phyloP scores from a whole-genome alignment of 1,284 basidiomycete species.

The Cryptococcus sp. region DNA sequence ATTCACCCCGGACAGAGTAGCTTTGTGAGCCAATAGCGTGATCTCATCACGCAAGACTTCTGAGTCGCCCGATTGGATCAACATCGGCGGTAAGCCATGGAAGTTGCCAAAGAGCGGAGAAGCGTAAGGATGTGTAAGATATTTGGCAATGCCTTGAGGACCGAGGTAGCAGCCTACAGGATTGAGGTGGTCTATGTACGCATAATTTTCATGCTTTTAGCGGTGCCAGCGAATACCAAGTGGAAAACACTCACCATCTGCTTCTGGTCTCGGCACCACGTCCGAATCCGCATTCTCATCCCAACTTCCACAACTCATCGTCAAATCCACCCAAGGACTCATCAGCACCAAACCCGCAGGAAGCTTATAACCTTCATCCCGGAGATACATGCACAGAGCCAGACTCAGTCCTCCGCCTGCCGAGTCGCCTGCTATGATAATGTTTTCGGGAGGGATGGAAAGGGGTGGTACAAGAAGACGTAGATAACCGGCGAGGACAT shows the following conservation, averaged over 20 bases:
- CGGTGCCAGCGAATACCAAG: background rate
- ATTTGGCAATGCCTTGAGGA: slow-evolving; percentile 71
- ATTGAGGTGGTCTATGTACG: slow-evolving; percentile 74
- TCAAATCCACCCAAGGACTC: slow-evolving; percentile 94
- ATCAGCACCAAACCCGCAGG: slow-evolving; percentile 81
- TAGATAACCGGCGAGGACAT: slow-evolving; percentile 83
- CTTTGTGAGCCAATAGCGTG: slow-evolving; percentile 91
- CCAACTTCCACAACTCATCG: slow-evolving; percentile 97
- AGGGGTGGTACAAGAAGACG: slow-evolving; percentile 80
- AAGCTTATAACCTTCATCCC: slow-evolving; percentile 77
- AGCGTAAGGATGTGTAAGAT: slow-evolving; percentile 93
- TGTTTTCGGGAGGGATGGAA: slow-evolving; percentile 85
- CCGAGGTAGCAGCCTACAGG: slow-evolving; percentile 92
- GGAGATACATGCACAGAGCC: slow-evolving; percentile 86
- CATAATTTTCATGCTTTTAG: background rate
- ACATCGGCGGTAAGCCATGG: slow-evolving; percentile 78
- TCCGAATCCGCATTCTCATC: slow-evolving; percentile 84
- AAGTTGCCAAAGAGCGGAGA: slow-evolving; percentile 95
- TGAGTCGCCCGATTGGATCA: slow-evolving; percentile 91
- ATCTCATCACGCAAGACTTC: slow-evolving; percentile 93
- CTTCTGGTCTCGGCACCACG: slow-evolving; percentile 71
- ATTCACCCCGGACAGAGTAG: slow-evolving; percentile 78
- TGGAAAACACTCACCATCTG: slow-evolving; percentile 55
- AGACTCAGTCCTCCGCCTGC: slow-evolving; percentile 88
- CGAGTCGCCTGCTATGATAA: slow-evolving; percentile 85